Evolutionary conservation across 1,284 basidiomycete species (phyloP).

Genomic region (Malassezia sympodialis): DNA sequence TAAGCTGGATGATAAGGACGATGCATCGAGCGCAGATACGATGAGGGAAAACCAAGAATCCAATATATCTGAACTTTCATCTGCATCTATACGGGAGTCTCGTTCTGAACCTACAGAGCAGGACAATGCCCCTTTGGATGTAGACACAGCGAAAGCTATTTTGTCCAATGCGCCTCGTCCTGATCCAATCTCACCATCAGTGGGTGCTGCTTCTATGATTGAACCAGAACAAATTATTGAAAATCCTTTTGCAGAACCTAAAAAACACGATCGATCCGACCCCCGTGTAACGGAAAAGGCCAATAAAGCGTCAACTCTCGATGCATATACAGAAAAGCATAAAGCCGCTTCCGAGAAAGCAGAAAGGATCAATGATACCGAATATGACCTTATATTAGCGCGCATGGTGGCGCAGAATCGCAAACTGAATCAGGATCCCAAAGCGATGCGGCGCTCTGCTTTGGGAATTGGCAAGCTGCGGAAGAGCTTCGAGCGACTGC

Average conservation of each 20-base stretch:
- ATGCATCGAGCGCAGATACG: slow-evolving; percentile 4
- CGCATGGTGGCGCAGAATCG: slow-evolving; percentile 33
- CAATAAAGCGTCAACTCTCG: background rate
- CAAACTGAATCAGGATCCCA: slow-evolving; percentile 29
- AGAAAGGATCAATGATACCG: slow-evolving; percentile 18
- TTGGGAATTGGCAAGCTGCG: slow-evolving; percentile 39
- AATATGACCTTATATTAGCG: slow-evolving; percentile 34
- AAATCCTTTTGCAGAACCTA: slow-evolving; percentile 30
- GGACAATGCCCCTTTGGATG: slow-evolving; percentile 5
- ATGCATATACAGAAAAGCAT: background rate
- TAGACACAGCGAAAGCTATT: slow-evolving; percentile 5
- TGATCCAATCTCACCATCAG: slow-evolving; percentile 24
- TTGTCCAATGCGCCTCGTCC: background rate
- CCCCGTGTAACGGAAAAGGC: background rate
- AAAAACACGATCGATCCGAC: background rate
- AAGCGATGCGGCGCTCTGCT: slow-evolving; percentile 32
- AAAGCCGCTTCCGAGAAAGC: slow-evolving; percentile 6
- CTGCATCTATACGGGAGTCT: slow-evolving; percentile 4
- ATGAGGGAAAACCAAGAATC: background rate
- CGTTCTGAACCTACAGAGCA: background rate
- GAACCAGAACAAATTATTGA: slow-evolving; percentile 36
- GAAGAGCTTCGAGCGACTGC: slow-evolving; percentile 38
- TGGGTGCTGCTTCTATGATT: slow-evolving; percentile 35
- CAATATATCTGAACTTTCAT: background rate
- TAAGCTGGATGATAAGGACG: slow-evolving; percentile 52